Percentiles rank a stretch among this genome's conserved stretches.
phyloP scores from a whole-genome alignment of 208 protist genomes.

The Trypanosoma melophagium region DNA sequence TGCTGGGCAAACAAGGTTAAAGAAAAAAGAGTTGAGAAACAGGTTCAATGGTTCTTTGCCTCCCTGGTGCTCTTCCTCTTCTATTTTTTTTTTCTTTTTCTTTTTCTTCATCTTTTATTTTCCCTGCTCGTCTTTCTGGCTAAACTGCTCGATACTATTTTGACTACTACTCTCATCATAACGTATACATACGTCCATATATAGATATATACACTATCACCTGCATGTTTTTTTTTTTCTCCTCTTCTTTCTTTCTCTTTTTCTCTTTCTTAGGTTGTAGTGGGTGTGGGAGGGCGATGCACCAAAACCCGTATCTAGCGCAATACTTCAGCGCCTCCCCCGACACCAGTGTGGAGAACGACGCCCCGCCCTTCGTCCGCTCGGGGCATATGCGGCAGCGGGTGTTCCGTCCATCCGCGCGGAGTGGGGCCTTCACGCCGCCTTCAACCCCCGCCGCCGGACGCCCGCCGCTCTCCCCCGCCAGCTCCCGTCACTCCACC shows the following conservation, averaged over 20 bases:
- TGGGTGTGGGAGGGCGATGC: conserved; percentile 34
- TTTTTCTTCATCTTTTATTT: neutral
- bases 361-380: conserved; percentile 53
- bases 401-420: conserved; percentile 49
- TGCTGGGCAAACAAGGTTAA: neutral
- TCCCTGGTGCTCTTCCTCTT: conserved; percentile 1
- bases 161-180: no score
- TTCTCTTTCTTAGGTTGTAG: neutral
- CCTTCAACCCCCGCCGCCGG: neutral
- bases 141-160: no score
- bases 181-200: no score
- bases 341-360: conserved; percentile 28
- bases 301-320: conserved; percentile 65
- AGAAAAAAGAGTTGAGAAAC: conserved; percentile 5
- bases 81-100: conserved; percentile 14
- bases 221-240: no score
- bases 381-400: conserved; percentile 62
- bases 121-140: neutral
- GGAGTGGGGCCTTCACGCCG: neutral
- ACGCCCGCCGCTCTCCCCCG: conserved; percentile 11
- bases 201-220: no score
- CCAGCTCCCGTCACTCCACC: neutral
- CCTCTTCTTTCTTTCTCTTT: neutral
- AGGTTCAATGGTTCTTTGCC: neutral
- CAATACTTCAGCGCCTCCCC: conserved; percentile 63